These are phyloP conservation scores for Globisporangium cederbergense DNA, from an alignment of 352 stramenopile genomes.

Conservation along the genomic window DNA sequence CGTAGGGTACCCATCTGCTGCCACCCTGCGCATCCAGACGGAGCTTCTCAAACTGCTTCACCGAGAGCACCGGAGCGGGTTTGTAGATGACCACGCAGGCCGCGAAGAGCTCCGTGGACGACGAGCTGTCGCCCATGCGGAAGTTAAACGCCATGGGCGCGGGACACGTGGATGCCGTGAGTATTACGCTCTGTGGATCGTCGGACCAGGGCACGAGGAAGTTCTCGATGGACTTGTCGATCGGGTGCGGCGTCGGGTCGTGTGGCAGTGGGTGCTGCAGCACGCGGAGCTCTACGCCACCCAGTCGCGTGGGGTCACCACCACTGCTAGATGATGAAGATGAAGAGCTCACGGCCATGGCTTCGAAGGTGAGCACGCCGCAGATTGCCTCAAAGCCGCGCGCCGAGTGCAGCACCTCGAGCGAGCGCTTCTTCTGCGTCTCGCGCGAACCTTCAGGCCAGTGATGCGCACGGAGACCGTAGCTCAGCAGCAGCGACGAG, in stretches of 20 bases:
- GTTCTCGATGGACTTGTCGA: slow-evolving; percentile 71
- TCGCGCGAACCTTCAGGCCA: slow-evolving; percentile 59
- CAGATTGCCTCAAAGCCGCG: slow-evolving; percentile 75
- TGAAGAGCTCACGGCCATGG: slow-evolving; percentile 28
- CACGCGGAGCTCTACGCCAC: slow-evolving; percentile 37
- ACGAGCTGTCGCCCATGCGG: slow-evolving; percentile 73
- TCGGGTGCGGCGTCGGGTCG: slow-evolving; percentile 34
- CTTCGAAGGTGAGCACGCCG: slow-evolving; percentile 76
- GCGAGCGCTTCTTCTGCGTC: slow-evolving; percentile 51
- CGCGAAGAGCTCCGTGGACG: slow-evolving; percentile 67
- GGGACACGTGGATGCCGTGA: slow-evolving; percentile 41
- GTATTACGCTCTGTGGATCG: slow-evolving; percentile 40
- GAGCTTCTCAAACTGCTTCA: slow-evolving; percentile 54
- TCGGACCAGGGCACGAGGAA: slow-evolving; percentile 67
- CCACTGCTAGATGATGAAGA: slow-evolving; percentile 18
- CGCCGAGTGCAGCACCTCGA: slow-evolving; percentile 61
- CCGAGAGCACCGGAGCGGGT: slow-evolving; percentile 53
- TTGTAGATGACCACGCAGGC: slow-evolving; percentile 82
- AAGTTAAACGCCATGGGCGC: slow-evolving; percentile 71
- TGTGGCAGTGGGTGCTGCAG: slow-evolving; percentile 52
- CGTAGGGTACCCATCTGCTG: slow-evolving; percentile 73
- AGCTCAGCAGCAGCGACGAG: slow-evolving; percentile 68
- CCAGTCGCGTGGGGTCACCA: slow-evolving; percentile 12
- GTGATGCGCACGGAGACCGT: slow-evolving; percentile 78
- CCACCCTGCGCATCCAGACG: slow-evolving; percentile 40